Evolutionary conservation across 306 rosid genomes (phyloP), one percentile per base, ranked within the genome.

Genomic region (Malus sieversii): DNA sequence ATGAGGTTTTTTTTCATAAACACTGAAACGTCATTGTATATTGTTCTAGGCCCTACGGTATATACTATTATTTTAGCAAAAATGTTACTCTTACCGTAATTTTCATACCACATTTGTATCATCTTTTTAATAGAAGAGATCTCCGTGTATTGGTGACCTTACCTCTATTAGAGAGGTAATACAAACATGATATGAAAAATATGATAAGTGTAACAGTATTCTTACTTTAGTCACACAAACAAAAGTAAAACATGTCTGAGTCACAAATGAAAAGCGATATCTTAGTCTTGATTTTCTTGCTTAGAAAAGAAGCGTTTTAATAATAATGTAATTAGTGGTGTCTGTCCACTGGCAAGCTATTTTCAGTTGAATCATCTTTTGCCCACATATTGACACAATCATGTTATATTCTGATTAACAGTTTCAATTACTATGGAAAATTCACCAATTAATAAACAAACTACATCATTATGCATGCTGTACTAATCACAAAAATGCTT

Each of bases 241-340:
- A 45, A 61, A 64, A 23, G 73, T 53, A 65, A 72, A 79, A 44
- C 74, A 73, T 48, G 78, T 80, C 79, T 12, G 0, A 14, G 18
- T 69, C 79, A 45, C 30, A 32, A 23, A 48, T 20, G 60, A 40
- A 46, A 79, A 63, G 52, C 44, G 30, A 75, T 51, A 75, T 80
- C 75, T 27, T 2, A 27, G n/a, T 68, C 20, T 48, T 68, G 83
- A 80, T 80, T n/a, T 59, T 61, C 3, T 35, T 67, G 75, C 23
- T 68, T 25, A 33, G 60, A 80, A 74, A 74, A 61, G 40, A 29
- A 13, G 1, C 7, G 27, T 16, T 30, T 52, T 71, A 58, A 44
- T 53, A 75, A 75, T 81, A 58, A 81, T 75, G 61, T 22, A 48
- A 70, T 76, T 76, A 76, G 70, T 71, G 66, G 80, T 10, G 52